Conservation (phyloP, 176 grass and related monocot genomes). For the Coix lacrymajobi region DNA sequence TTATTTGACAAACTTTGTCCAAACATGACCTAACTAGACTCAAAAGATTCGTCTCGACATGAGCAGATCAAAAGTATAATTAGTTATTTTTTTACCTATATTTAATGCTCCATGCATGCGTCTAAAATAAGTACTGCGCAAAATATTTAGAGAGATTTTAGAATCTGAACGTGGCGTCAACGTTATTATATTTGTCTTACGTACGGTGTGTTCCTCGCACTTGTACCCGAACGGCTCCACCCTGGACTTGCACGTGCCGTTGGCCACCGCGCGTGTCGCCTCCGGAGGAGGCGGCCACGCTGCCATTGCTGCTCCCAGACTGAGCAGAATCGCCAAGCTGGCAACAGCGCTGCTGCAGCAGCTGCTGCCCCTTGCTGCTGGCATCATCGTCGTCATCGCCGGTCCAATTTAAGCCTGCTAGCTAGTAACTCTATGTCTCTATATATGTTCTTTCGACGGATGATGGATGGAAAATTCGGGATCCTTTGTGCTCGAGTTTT, state of each 20-base stretch:
- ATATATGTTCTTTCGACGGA: neutral
- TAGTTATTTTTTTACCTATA: no score
- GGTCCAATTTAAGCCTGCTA: neutral
- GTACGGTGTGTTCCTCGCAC: conserved; percentile 45
- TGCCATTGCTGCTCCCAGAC: neutral
- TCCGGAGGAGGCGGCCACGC: conserved; percentile 6
- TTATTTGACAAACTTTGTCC: no score
- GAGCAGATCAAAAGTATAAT: no score
- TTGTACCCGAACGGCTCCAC: conserved; percentile 35
- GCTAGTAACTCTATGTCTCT: no score
- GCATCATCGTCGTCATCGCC: neutral
- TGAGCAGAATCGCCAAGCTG: conserved; percentile 1
- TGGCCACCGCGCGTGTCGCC: neutral
- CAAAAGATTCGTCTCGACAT: no score
- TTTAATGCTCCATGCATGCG: no score
- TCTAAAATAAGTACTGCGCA: no score
- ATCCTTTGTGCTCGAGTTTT: neutral
- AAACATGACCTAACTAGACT: no score
- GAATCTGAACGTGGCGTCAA: no score
- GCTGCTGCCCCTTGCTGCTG: neutral
- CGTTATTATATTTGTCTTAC: neutral
- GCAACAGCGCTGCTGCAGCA: neutral
- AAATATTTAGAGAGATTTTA: no score
- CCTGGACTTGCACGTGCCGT: conserved; percentile 37
- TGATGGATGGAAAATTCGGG: neutral